Evolutionary conservation across 106 monocot genomes (phyloP), one percentile per base, ranked within the genome.

Genomic region (Dendrobium officinale): DNA sequence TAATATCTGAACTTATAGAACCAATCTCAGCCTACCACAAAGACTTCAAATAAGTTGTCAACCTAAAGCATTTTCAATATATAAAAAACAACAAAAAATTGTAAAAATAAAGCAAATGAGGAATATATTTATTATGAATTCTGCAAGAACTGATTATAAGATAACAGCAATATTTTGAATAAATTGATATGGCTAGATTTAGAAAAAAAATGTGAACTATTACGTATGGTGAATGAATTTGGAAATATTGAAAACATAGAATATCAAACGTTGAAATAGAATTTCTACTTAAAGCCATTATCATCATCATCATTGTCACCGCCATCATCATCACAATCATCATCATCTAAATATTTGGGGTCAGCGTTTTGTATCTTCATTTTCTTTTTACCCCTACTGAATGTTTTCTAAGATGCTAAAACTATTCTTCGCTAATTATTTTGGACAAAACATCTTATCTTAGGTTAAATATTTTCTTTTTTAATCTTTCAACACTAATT

Each of bases 1-100:
- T 98, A 78, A 98, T 98, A 77, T 98, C 94, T n/a, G 92, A 98
- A 83, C 98, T 98, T 85, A 98, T 98, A 40, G 98, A 98, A 77
- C 98, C 95, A 83, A 98, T 98, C 84, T 98, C 98, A 80, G 86
- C 88, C 98, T 95, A 88, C 75, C 67, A 86, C 19, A 86, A 84
- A 61, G 22, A 80, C 44, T 16, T 76, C 76, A 76, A 2, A 76
- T 76, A 76, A 24, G 76, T 76, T 51, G 41, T 48, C 19, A 44
- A 11, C 10, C 48, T 41, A 74, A 42, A 74, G 74, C 13, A 2
- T 37, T 41, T 74, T 74, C 18, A 42, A 74, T 42, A 20, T 5
- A 43, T 74, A 74, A 74, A 70, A 1, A 61, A 8, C 1, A 61
- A 24, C 13, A 56, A 15, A 56, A 67, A 70, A 33, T 8, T 13